These are phyloP conservation scores for Monilinia aucupariae DNA, from an alignment of 2,329 filamentous ascomycete species.

Conservation along the genomic window DNA sequence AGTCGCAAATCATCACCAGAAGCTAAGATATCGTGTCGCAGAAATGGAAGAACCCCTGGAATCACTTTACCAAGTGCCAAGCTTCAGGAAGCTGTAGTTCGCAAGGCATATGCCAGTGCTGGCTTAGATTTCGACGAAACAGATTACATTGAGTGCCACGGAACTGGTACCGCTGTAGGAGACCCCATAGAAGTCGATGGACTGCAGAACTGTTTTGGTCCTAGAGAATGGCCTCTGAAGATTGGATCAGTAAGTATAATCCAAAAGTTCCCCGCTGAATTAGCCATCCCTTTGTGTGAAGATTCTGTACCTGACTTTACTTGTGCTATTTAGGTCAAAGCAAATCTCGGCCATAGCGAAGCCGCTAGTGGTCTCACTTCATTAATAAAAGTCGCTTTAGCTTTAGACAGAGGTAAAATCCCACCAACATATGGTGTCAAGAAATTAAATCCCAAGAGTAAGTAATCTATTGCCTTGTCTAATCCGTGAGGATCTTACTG, in stretches of 20 bases:
- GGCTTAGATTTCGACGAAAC: constrained; percentile 5
- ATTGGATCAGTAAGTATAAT: not conserved
- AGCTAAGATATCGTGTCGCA: not conserved
- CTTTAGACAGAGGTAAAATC: not conserved
- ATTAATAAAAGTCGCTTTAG: constrained; percentile 3
- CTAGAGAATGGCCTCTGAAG: not conserved
- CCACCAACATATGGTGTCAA: not conserved
- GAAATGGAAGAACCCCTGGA: constrained; percentile 38
- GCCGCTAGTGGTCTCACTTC: constrained; percentile 1
- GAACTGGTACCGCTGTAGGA: constrained; percentile 24
- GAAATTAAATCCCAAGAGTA: not conserved
- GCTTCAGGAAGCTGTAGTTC: constrained; percentile 36
- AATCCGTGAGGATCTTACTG: not conserved
- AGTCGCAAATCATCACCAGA: too few relatives aligned
- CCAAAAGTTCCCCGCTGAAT: not conserved
- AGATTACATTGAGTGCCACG: constrained; percentile 16
- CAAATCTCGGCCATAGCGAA: constrained; percentile 22
- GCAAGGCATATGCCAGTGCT: constrained; percentile 14
- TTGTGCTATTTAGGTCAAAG: not conserved
- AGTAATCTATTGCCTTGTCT: not conserved
- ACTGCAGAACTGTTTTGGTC: not conserved
- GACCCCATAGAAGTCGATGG: constrained; percentile 21
- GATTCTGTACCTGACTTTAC: not conserved
- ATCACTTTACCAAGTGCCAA: constrained; percentile 48
- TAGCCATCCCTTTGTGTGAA: not conserved